Percentiles rank a stretch among this genome's conserved stretches.
Conservation (phyloP, 2,329 filamentous ascomycete genomes). For the Spiromastix sp. region DNA sequence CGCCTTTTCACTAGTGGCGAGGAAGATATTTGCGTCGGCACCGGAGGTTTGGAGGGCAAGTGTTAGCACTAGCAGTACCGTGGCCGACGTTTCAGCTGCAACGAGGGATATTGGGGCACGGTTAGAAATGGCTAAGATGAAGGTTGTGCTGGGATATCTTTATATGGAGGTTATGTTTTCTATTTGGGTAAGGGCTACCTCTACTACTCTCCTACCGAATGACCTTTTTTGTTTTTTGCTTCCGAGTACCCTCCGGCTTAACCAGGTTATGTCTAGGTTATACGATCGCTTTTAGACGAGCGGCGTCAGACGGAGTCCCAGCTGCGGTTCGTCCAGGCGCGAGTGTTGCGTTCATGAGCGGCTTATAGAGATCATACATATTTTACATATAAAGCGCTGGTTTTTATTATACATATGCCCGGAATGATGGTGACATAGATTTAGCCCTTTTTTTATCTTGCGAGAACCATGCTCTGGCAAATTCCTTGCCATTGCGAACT, state of each 20-base stretch:
- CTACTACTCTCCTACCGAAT: not conserved
- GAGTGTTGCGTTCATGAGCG: too few species aligned
- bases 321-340: not conserved
- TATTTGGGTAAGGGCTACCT: conserved; percentile 59
- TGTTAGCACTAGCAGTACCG: too few species aligned
- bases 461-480: too few species aligned
- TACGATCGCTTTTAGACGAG: conserved; percentile 26
- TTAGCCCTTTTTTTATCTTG: too few species aligned
- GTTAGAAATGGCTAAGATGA: conserved; percentile 66
- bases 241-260: too few species aligned
- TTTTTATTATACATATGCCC: too few species aligned
- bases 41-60: conserved; percentile 17
- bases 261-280: conserved; percentile 24
- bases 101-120: conserved; percentile 11
- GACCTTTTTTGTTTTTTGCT: too few species aligned
- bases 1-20: conserved; percentile 26
- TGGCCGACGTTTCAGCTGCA: conserved; percentile 10
- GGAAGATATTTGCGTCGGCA: conserved; percentile 28
- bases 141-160: conserved; percentile 72
- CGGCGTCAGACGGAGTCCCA: conserved; percentile 20
- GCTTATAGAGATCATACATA: too few species aligned
- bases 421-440: too few species aligned
- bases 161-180: conserved; percentile 76
- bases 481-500: too few species aligned
- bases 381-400: too few species aligned